Base-by-base conservation (phyloP, 1,139 yeast species). In the Kodamaea arcana region DNA sequence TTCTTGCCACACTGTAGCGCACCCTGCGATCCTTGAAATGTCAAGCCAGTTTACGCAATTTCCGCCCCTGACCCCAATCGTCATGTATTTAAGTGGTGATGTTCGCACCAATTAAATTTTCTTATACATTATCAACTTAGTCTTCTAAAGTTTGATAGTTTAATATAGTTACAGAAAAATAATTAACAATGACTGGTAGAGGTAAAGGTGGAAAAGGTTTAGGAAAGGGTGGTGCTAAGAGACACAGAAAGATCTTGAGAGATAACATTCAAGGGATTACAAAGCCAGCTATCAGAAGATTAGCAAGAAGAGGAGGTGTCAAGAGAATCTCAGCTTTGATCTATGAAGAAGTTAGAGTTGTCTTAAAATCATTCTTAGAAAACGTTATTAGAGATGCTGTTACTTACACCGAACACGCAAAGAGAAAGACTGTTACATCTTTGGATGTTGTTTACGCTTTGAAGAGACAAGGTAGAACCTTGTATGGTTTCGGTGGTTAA, bases 251-350 rank as follows among this genome's bases (percentile, higher is more conserved):
- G 86, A 87, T 92, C 73, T 80, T 90, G 58, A 88, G 97, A 80
- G 98, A 92, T 71, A 92, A 92, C 90, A 90, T 92, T 55, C 97
- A 90, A 77, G 98, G 98, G 78, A 90, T 92, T 65, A 92, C 98
- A 50, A 92, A 92, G 80, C 98, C 98, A 66, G 98, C 98, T 61
- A 92, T 92, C 67, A 88, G 98, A 78, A 90, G 98, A 85, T 83
- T 92, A 62, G 98, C 98, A 44, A 90, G 98, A 83, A 88, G 98
- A 86, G 98, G 98, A 76, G 98, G 98, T 86, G 98, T 92, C 64
- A 92, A 92, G 83, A 96, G 97, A 84, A 92, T 92, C 60, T 90
- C 97, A 50, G 97, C 96, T 64, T 78, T 90, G 66, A 90, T 92
- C 69, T 92, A 92, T 78, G 97, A 92, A 75, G 97, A 90, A 78